phyloP scores from a whole-genome alignment of 129 eudicot genomes.

The Arctium minus region DNA sequence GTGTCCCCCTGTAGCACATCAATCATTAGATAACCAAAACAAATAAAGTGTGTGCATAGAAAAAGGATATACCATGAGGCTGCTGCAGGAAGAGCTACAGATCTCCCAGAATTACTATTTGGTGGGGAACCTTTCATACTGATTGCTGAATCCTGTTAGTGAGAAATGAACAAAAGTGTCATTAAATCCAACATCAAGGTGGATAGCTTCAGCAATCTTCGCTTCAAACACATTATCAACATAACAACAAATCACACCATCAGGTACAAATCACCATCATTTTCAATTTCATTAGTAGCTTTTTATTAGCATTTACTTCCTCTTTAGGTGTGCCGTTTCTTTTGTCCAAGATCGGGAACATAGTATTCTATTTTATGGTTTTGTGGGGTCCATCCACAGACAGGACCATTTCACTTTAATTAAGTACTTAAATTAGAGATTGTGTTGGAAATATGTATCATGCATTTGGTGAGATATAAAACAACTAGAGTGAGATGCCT shows the following conservation, averaged over 20 bases:
- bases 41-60: background rate
- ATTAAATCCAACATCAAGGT: constrained; percentile 6
- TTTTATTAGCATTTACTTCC: too few relatives aligned
- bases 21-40: constrained; percentile 8
- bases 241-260: background rate
- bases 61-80: constrained; percentile 67
- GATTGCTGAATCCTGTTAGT: constrained; percentile 48
- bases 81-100: constrained; percentile 89
- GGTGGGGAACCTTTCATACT: constrained; percentile 73
- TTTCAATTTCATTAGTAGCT: background rate
- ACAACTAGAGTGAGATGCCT: background rate
- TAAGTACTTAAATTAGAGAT: background rate
- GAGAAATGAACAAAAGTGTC: constrained; percentile 5
- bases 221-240: background rate
- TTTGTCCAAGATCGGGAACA: background rate
- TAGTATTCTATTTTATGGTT: background rate
- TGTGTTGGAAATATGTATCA: background rate
- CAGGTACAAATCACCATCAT: background rate
- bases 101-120: constrained; percentile 77
- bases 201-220: constrained; percentile 1
- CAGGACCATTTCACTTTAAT: background rate
- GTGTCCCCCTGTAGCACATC: constrained; percentile 65
- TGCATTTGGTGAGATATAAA: background rate
- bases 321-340: background rate
- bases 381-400: background rate